phyloP scores from a whole-genome alignment of 768 basidiomycete species.

The Lenzites betulinus region DNA sequence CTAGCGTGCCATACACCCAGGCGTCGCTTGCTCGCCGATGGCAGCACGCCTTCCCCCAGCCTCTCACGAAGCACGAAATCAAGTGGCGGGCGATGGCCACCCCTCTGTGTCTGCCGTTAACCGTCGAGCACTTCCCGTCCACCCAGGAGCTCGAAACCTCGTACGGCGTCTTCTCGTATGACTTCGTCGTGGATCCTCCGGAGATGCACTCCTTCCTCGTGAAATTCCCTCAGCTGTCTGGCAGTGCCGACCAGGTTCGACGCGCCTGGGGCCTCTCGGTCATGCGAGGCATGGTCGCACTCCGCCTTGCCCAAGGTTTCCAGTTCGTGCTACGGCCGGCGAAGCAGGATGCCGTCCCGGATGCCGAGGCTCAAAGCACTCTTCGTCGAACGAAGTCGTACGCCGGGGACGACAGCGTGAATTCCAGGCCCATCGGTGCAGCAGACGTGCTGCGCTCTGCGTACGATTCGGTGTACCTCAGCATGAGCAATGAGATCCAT shows the following conservation, averaged over 20 bases:
- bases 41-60: constrained; percentile 82
- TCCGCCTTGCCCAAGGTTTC: constrained; percentile 91
- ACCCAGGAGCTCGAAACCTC: constrained; percentile 70
- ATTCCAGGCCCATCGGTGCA: constrained; percentile 60
- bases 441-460: constrained; percentile 64
- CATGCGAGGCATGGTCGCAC: constrained; percentile 93
- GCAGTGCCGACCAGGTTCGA: constrained; percentile 57
- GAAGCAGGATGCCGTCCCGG: constrained; percentile 25
- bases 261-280: constrained; percentile 75
- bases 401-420: constrained; percentile 51
- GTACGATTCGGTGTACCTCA: constrained; percentile 80
- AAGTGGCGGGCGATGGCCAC: constrained; percentile 91
- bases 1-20: constrained; percentile 60
- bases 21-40: constrained; percentile 83
- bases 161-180: constrained; percentile 84
- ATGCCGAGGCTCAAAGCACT: constrained; percentile 35
- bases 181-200: constrained; percentile 80
- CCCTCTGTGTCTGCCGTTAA: constrained; percentile 87
- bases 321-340: constrained; percentile 76
- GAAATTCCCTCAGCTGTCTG: constrained; percentile 54
- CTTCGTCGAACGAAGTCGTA: constrained; percentile 59
- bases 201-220: constrained; percentile 90
- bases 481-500: constrained; percentile 96
- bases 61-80: constrained; percentile 77
- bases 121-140: constrained; percentile 86